phyloP scores from a whole-genome alignment of 2,329 filamentous ascomycete species.

The Penicillium sp. region DNA sequence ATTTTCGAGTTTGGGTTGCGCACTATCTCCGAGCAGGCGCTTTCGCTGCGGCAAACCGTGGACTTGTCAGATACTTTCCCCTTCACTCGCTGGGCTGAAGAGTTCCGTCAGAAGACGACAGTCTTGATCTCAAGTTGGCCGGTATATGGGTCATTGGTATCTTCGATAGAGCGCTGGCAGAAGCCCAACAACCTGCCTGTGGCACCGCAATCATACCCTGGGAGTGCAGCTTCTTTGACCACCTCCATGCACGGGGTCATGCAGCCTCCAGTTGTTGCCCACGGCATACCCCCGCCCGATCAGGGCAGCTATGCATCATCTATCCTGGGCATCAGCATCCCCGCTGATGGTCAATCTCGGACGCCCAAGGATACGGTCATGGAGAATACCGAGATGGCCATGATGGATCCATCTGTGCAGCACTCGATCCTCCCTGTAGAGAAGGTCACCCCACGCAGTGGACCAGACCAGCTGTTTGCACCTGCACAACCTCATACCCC shows the following conservation, averaged over 20 bases:
- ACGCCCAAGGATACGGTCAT: conserved; percentile 42
- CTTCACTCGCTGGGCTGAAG: conserved; percentile 43
- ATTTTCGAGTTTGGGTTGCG: conserved; percentile 46
- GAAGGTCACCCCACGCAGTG: conserved; percentile 31
- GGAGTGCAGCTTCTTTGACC: conserved; percentile 9
- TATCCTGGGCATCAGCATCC: conserved; percentile 42
- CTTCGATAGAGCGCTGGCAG: conserved; percentile 39
- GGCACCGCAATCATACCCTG: conserved; percentile 13
- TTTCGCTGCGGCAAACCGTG: conserved; percentile 36
- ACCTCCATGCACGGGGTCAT: conserved; percentile 15
- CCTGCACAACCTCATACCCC: conserved; percentile 40
- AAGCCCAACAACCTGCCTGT: conserved; percentile 27
- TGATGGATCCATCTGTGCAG: conserved; percentile 33
- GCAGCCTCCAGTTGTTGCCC: conserved; percentile 16
- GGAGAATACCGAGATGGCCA: conserved; percentile 36
- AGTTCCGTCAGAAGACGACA: conserved; percentile 38
- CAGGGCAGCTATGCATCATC: conserved; percentile 37
- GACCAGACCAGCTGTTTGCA: conserved; percentile 29
- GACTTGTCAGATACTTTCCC: conserved; percentile 41
- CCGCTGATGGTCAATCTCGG: conserved; percentile 40
- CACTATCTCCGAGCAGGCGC: conserved; percentile 45
- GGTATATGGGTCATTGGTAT: conserved; percentile 40
- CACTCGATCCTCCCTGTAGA: conserved; percentile 22
- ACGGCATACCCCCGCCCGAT: conserved; percentile 19
- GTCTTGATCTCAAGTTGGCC: conserved; percentile 42